These are phyloP conservation scores for Parastagonospora nodorum DNA, from an alignment of 2,329 filamentous ascomycete species.

Conservation along the genomic window DNA sequence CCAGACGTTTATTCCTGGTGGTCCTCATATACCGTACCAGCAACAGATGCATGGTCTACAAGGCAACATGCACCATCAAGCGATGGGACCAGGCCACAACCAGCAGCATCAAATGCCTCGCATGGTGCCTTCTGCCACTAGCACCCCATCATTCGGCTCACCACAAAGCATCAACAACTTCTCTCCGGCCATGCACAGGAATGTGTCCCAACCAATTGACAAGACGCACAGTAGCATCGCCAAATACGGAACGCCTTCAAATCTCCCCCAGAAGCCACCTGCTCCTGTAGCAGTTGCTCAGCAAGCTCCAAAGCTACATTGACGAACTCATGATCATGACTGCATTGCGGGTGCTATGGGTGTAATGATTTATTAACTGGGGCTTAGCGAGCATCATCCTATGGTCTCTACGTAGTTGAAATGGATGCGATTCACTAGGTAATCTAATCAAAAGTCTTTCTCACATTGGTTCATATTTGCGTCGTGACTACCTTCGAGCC, in stretches of 20 bases:
- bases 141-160: slow-evolving; percentile 36
- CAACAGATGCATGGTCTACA: slow-evolving; percentile 23
- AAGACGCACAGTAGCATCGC: slow-evolving; percentile 53
- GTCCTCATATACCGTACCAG: slow-evolving; percentile 46
- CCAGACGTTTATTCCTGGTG: slow-evolving; percentile 81
- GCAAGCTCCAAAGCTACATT: not conserved
- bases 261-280: slow-evolving; percentile 61
- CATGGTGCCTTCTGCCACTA: slow-evolving; percentile 33
- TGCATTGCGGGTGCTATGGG: too few species aligned
- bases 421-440: too few species aligned
- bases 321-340: too few species aligned
- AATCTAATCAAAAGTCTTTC: too few species aligned
- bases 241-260: slow-evolving; percentile 61
- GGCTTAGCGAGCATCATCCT: too few species aligned
- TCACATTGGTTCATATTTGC: too few species aligned
- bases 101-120: slow-evolving; percentile 34
- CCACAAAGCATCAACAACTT: slow-evolving; percentile 31
- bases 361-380: too few species aligned
- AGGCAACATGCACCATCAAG: slow-evolving; percentile 30
- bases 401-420: too few species aligned
- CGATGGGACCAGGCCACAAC: slow-evolving; percentile 35
- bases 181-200: slow-evolving; percentile 25
- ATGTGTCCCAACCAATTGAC: slow-evolving; percentile 29
- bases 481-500: too few species aligned
- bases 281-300: slow-evolving; percentile 42